A percentile compares a stretch with the other conserved stretches of the same genome.
Conservation (phyloP, 2,329 filamentous ascomycete genomes). For the Xylariaceae sp. region DNA sequence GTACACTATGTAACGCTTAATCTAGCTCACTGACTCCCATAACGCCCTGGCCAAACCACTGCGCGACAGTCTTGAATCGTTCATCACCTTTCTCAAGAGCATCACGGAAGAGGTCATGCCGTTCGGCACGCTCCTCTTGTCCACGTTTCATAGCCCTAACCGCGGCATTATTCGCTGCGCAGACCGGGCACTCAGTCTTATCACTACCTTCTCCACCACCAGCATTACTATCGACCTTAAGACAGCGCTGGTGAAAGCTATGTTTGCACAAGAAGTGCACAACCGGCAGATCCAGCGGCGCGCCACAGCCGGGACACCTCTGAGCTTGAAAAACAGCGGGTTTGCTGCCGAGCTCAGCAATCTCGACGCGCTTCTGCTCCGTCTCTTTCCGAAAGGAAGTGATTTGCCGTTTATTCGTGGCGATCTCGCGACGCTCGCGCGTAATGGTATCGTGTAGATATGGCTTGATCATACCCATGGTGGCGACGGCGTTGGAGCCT, state of each 20-base stretch:
- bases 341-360: slow-evolving; percentile 76
- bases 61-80: slow-evolving; percentile 86
- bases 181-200: slow-evolving; percentile 84
- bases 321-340: slow-evolving; percentile 90
- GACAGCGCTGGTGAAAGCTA: slow-evolving; percentile 90
- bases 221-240: slow-evolving; percentile 57
- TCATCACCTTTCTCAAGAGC: slow-evolving; percentile 78
- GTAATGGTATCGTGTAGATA: slow-evolving; percentile 91
- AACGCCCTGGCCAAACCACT: slow-evolving; percentile 94
- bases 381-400: slow-evolving; percentile 85
- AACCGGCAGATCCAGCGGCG: slow-evolving; percentile 80
- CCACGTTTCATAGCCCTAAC: slow-evolving; percentile 85
- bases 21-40: slow-evolving; percentile 58
- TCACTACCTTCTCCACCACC: slow-evolving; percentile 49
- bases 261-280: slow-evolving; percentile 98
- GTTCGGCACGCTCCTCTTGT: slow-evolving; percentile 83
- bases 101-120: slow-evolving; percentile 87
- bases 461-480: slow-evolving; percentile 95
- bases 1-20: background rate
- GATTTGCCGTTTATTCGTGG: slow-evolving; percentile 78
- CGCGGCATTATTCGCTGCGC: slow-evolving; percentile 82
- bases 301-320: slow-evolving; percentile 81
- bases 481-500: slow-evolving; percentile 72
- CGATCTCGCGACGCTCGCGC: slow-evolving; percentile 86
- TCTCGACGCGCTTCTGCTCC: slow-evolving; percentile 76